Base-by-base conservation (phyloP, 257 asterid genomes). In the Orobanche coerulescens region DNA sequence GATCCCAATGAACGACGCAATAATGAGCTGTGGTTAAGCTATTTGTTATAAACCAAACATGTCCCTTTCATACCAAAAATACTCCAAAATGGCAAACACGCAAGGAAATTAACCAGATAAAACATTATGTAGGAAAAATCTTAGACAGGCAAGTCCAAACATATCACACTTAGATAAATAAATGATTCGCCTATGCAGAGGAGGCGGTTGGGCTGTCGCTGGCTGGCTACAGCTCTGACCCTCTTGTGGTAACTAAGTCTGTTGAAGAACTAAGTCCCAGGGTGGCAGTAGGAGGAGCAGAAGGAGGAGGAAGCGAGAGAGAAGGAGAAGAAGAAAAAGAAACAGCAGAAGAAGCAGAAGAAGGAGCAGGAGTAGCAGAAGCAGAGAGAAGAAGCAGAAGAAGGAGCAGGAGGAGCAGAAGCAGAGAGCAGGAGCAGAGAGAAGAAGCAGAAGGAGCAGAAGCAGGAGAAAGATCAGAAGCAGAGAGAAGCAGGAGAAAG, bases 1-100 rank as follows among this genome's bases (percentile, higher is more conserved):
- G 53, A 25, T 66, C 67, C 36, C 58, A 75, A 73, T 23, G 18
- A 42, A 50, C 37, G 62, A 71, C 62, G 36, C 26, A 28, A 57
- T 42, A 28, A 57, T 42, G 26, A 23, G 66, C 15, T n/a, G 22
- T 61, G 16, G 33, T 53, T 18, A 44, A 47, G 64, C 26, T 44
- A 16, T 55, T 12, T 25, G 30, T 25, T 66, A 43, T 56, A 33
- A 60, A 58, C 34, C 22, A 64, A 65, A 44, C 9, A 30, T 67
- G 69, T 43, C 57, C 53, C 37, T 26, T 58, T 15, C 19, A 30
- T 4, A 56, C 26, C 33, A 56, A 56, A 28, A 44, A 20, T 46
- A 14, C 65, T 39, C 34, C 2, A 64, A 49, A 33, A 23, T 63
- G 11, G 11, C 15, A 31, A 55, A 30, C 26, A 43, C n/a, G 42